Base-by-base conservation (phyloP, 225 moss, liverwort and hornwort species). In the Pseudoscleropodium purum region DNA sequence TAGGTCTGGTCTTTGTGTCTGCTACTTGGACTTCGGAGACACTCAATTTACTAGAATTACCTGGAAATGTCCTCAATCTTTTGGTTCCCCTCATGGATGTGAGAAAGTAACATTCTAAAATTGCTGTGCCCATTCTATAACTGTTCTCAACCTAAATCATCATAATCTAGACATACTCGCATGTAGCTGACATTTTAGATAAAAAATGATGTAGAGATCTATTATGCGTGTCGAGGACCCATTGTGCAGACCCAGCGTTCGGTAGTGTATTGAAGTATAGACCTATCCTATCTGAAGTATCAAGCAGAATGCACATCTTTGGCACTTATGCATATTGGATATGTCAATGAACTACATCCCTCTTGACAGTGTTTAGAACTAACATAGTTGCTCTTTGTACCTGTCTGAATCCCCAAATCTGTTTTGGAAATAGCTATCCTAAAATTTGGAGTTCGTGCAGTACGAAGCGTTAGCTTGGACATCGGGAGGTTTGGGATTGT, bases 391-490 rank as follows among this genome's bases (percentile, higher is more conserved):
- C 72, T 66, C 62, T 68, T 20, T 76, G 62, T 66, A 45, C 43
- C 27, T 75, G 45, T 75, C 36, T 86, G 51, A 36, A 78, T 43
- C 37, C 18, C 39, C n/a, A 43, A 81, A 54, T 36, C 49, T 78
- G 18, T 39, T 39, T 68, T 69, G 56, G 61, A 65, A 72, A 45
- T 65, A 26, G 20, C 73, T 85, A 59, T 82, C n/a, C 74, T 91
- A 34, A 76, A 34, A 33, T n/a, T 88, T 83, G 63, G 69, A 83
- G 10, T 34, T 89, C 61, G 29, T 92, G 93, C 95, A 99, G 98
- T 96, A 89, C 86, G 98, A 99, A 94, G 98, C 92, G 23, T 94
- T 99, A 59, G 96, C 79, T 81, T 96, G 96, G 97, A 37, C 92
- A 52, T 92, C 95, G 68, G 94, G 89, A 52, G 98, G 98, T 49